phyloP scores from a whole-genome alignment of 208 protist species.

The Tritrichomonas foetus region DNA sequence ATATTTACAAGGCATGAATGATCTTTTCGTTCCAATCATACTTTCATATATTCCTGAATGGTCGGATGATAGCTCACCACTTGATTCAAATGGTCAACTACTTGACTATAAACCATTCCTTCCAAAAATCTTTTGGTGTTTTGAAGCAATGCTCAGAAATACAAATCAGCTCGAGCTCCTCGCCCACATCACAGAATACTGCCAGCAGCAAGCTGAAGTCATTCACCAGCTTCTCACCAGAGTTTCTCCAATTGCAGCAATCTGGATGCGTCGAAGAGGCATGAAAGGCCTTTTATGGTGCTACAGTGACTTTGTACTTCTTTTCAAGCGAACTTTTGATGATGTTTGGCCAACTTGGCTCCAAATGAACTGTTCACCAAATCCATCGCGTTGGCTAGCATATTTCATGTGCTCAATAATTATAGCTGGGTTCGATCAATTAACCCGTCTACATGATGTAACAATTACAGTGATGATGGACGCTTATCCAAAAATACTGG shows the following conservation, averaged over 20 bases:
- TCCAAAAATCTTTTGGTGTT: slow-evolving; percentile 2
- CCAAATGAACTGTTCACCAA: background rate
- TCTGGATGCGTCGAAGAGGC: background rate
- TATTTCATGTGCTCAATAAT: background rate
- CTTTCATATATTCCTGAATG: slow-evolving; percentile 22
- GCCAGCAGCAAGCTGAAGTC: background rate
- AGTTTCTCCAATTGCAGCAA: background rate
- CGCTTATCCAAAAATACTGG: background rate
- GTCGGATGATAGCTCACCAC: background rate
- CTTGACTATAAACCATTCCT: background rate
- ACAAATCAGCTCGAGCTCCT: background rate
- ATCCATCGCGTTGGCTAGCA: background rate
- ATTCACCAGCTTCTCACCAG: background rate
- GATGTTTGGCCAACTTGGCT: slow-evolving; percentile 5
- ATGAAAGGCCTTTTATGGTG: background rate
- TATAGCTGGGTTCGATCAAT: background rate
- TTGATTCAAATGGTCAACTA: background rate
- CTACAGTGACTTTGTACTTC: background rate
- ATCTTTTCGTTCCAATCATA: slow-evolving; percentile 15
- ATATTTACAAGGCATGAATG: slow-evolving; percentile 36
- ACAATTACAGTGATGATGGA: background rate
- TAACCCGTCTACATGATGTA: background rate
- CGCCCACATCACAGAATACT: background rate
- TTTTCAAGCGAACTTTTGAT: slow-evolving; percentile 5
- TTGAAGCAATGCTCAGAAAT: background rate